A percentile compares a stretch with the other conserved stretches of the same genome.
Conservation (phyloP, 1,284 basidiomycete species). For the Trichosporon sp. region DNA sequence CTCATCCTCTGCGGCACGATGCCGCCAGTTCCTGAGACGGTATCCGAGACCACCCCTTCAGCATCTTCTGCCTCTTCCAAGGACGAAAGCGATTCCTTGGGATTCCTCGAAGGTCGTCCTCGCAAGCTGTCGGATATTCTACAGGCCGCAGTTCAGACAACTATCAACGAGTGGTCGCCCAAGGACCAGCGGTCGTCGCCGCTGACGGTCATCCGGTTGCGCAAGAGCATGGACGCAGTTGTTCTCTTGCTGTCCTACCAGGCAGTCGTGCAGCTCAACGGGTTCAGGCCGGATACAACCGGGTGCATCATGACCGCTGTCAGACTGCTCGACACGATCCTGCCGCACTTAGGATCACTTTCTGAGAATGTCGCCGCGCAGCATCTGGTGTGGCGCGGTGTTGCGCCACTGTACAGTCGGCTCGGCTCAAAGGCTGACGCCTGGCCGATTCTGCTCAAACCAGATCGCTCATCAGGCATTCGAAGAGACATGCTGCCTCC, state of each 20-base stretch:
- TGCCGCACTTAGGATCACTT: conserved; percentile 28
- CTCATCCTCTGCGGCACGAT: conserved; percentile 69
- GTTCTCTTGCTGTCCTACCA: conserved; percentile 70
- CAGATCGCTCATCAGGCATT: conserved; percentile 70
- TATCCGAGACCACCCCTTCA: not conserved
- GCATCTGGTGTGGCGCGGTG: conserved; percentile 63
- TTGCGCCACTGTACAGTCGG: conserved; percentile 65
- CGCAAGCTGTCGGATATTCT: conserved; percentile 69
- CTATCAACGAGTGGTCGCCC: conserved; percentile 62
- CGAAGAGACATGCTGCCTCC: conserved; percentile 61
- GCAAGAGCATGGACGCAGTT: conserved; percentile 69
- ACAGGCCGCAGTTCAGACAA: conserved; percentile 63
- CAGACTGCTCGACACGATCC: conserved; percentile 30
- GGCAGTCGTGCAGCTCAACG: conserved; percentile 66
- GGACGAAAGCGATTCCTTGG: conserved; percentile 50
- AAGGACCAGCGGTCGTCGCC: conserved; percentile 27
- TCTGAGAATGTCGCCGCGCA: conserved; percentile 34
- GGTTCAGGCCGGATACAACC: conserved; percentile 57
- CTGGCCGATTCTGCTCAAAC: conserved; percentile 65
- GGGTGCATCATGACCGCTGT: conserved; percentile 31
- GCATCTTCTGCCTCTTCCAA: not conserved
- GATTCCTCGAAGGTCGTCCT: conserved; percentile 59
- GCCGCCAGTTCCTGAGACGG: conserved; percentile 50
- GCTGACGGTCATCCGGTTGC: conserved; percentile 65
- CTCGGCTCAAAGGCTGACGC: conserved; percentile 45